Base-by-base conservation (phyloP, 768 basidiomycete genomes). In the Tricholoma matsutake region DNA sequence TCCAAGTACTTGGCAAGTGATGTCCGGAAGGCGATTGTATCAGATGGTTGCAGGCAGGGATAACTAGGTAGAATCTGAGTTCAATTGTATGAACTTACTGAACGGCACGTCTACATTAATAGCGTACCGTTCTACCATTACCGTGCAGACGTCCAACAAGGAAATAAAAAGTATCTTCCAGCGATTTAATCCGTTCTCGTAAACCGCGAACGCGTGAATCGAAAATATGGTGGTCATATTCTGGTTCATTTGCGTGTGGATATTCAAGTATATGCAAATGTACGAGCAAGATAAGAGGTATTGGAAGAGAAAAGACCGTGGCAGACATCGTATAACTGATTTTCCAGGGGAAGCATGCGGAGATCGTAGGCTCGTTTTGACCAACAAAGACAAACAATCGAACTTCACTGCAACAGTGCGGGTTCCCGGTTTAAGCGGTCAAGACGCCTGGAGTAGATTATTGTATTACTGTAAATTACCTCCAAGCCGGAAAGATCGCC, bases 211-310 rank as follows among this genome's bases (percentile, higher is more conserved):
- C 67, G 25, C 69, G 74, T 13, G 78, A 61, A 61, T 82, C 73
- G 68, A 85, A 83, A 9, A 84, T 63, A 57, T 79, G 70, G 58
- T 79, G 76, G 65, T 83, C 80, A 63, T 83, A 85, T 69, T 81
- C 80, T 4, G 80, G 69, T 14, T 77, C 75, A 61, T 83, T 79
- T 0, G 76, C 76, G 16, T 76, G 66, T 0, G 82, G 81, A 66
- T 82, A 83, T 58, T 79, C 73, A 16, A 86, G 72, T 11, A 85
- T 79, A 61, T 84, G 80, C 6, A 85, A 75, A 61, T 85, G 83
- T 7, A 85, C 69, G 8, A 85, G 74, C 11, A 86, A 72, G 13
- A 85, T 67, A 10, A 85, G 72, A n/a, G 78, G 68, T 14, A 73
- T 61, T 6, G 83, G 82, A 0, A 83, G 65, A 16, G 68, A 58